Evolutionary conservation across 306 rosid genomes (phyloP).

Genomic region (Psophocarpus tetragonolobus): DNA sequence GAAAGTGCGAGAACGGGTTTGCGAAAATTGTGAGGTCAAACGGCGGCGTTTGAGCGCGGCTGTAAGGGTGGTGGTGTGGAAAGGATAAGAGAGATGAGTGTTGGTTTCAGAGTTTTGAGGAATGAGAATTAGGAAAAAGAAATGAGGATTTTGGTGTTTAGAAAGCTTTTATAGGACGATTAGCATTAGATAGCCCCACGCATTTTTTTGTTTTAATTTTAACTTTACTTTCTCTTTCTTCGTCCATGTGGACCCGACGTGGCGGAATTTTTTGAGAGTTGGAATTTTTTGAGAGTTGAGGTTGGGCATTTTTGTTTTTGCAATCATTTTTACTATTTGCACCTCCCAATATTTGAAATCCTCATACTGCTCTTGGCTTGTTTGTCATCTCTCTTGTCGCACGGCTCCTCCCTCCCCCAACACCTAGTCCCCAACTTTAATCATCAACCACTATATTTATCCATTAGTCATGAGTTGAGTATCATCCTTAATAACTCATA

Average conservation of each 20-base stretch:
- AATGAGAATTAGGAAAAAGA: not conserved
- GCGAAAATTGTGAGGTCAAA: slow-evolving; percentile 5
- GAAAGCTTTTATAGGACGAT: not conserved
- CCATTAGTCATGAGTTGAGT: no score
- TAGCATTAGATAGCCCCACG: no score
- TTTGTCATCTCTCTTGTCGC: no score
- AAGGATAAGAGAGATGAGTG: slow-evolving; percentile 12
- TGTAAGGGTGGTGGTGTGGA: not conserved
- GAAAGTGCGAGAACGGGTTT: not conserved
- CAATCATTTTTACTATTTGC: no score
- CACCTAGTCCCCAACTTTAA: no score
- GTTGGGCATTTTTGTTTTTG: no score
- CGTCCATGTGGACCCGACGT: not conserved
- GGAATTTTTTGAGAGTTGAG: no score
- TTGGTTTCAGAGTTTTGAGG: not conserved
- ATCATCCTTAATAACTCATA: no score
- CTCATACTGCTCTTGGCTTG: no score
- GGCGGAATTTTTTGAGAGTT: not conserved
- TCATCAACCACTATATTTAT: no score
- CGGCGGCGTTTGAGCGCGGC: not conserved
- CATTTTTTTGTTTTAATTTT: not conserved
- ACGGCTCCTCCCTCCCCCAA: no score
- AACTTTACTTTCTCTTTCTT: not conserved
- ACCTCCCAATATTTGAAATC: no score
- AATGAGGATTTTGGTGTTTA: not conserved